Percentiles rank a stretch among this genome's conserved stretches.
Conservation (phyloP, 2,329 filamentous ascomycete species). For the Thyridium curvatum region DNA sequence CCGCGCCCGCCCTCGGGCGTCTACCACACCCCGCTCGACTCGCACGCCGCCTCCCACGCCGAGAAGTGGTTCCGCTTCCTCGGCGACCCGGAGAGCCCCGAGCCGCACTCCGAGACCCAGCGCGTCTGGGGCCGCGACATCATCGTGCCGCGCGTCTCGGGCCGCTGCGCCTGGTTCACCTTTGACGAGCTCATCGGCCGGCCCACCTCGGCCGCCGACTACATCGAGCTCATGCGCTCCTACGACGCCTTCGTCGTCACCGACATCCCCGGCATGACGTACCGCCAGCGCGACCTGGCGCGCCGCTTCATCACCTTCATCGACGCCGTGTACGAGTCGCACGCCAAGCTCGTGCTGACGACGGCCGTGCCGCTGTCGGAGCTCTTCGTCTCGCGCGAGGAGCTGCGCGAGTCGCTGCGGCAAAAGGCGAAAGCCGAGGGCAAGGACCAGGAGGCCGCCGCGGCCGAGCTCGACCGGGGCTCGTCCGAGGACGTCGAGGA, state of each 20-base stretch:
- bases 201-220: slow-evolving; percentile 90
- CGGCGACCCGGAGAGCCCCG: slow-evolving; percentile 71
- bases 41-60: slow-evolving; percentile 70
- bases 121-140: slow-evolving; percentile 92
- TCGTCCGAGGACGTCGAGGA: slow-evolving; percentile 47
- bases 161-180: slow-evolving; percentile 81
- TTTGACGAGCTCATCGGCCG: slow-evolving; percentile 87
- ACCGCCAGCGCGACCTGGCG: slow-evolving; percentile 78
- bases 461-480: background rate
- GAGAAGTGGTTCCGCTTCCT: slow-evolving; percentile 95
- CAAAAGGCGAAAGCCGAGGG: slow-evolving; percentile 35
- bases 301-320: slow-evolving; percentile 96
- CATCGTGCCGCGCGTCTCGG: slow-evolving; percentile 78
- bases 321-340: slow-evolving; percentile 86
- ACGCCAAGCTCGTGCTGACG: slow-evolving; percentile 93
- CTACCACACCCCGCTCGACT: slow-evolving; percentile 84
- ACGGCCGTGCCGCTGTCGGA: slow-evolving; percentile 78
- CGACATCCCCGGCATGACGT: slow-evolving; percentile 86
- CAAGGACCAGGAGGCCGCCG: slow-evolving; percentile 22
- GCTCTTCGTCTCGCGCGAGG: slow-evolving; percentile 73
- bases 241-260: slow-evolving; percentile 94
- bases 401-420: slow-evolving; percentile 56
- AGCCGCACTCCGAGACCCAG: slow-evolving; percentile 71
- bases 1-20: slow-evolving; percentile 88
- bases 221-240: slow-evolving; percentile 80